Conservation (phyloP, 2,329 filamentous ascomycete species). For the Colletotrichum sp. region DNA sequence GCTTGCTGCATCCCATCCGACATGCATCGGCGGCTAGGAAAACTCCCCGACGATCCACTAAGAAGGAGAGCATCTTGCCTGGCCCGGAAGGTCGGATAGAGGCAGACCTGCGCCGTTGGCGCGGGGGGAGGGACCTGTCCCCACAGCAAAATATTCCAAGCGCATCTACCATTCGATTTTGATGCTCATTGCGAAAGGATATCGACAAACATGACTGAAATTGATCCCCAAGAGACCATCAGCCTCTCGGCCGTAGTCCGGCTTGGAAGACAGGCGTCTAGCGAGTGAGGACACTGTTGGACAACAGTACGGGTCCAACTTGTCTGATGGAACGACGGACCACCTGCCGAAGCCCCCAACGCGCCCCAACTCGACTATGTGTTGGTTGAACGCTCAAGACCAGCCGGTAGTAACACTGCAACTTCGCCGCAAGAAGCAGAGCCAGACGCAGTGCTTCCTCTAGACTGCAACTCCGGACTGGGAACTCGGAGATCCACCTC, state of each 20-base stretch:
- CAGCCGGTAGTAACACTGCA: background rate
- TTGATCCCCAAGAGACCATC: background rate
- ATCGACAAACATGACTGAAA: background rate
- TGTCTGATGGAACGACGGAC: slow-evolving; percentile 9
- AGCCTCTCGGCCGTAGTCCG: background rate
- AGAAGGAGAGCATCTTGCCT: background rate
- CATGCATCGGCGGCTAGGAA: background rate
- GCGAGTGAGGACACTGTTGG: background rate
- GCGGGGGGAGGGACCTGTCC: background rate
- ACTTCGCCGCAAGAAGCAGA: background rate
- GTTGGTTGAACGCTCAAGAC: background rate
- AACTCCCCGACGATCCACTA: background rate
- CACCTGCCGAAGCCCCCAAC: slow-evolving; percentile 3
- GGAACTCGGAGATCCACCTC: background rate
- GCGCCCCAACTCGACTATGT: background rate
- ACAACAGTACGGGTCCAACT: background rate
- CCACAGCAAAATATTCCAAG: background rate
- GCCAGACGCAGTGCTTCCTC: background rate
- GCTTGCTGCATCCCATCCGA: background rate
- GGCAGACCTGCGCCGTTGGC: background rate
- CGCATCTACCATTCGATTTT: background rate
- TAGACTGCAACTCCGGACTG: background rate
- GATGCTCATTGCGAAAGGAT: background rate
- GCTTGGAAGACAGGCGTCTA: background rate
- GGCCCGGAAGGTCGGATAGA: background rate